Base-by-base conservation (phyloP, 2,329 filamentous ascomycete genomes). In the Monosporascus sp. region DNA sequence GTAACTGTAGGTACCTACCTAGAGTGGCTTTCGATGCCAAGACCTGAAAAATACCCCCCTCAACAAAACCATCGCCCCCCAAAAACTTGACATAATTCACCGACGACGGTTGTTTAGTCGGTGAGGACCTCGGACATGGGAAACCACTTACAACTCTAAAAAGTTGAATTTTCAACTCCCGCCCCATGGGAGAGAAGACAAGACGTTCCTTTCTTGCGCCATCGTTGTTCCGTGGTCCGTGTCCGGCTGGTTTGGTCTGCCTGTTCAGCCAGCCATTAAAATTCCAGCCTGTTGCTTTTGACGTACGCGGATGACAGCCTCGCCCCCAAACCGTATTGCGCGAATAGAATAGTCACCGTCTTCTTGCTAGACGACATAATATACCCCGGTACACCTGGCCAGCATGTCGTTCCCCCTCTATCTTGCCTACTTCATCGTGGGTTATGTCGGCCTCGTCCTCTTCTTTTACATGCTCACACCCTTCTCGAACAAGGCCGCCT, bases 381-480 rank as follows among this genome's bases (percentile, higher is more conserved):
- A 43, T 4, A 43, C 17, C n/a, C 40, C 40, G 40, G 20, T 45
- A n/a, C 37, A 26, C 27, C 50, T 48, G 31, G 45, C 53, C 51
- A 61, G 51, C 48, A 69, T 69, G 67, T 65, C 65, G 53, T 56
- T 68, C 52, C 48, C 56, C 7, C 62, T 55, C n/a, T 62, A 59
- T 47, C 51, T 68, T 35, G 52, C 58, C 52, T 78, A 79, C 68
- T 78, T 80, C 67, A 62, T 78, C 57, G 69, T 70, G 56, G 77
- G 74, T 63, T 85, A 84, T 67, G 60, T 70, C 60, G 75, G 70
- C 68, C 70, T 83, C 59, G 77, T 74, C 55, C 44, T 79, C 60
- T 68, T 71, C 65, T 78, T 89, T 77, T 88, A 85, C 74, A 72
- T 83, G 70, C 69, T 87, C 56, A 85, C 84, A 55, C 70, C 79